Base-by-base conservation (phyloP, 306 rosid genomes). In the Gynostemma pentaphyllum region DNA sequence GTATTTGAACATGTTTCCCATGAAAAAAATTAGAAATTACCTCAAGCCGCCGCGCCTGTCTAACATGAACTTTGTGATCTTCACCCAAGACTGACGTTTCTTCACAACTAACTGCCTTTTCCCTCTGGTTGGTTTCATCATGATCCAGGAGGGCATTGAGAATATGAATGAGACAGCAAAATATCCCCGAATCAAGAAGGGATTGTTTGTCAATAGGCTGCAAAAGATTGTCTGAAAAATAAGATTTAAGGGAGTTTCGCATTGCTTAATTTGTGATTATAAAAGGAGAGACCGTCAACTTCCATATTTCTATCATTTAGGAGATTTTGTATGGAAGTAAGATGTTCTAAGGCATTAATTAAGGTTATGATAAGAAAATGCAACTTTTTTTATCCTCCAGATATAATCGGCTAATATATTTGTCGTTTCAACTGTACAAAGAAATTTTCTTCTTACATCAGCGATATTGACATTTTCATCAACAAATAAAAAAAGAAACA, bases 161-260 rank as follows among this genome's bases (percentile, higher is more conserved):
- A 71, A 87, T 83, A 68, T 81, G 82, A 72, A 94, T 85, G 85
- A 94, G 99, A 77, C 99, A 94, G 81, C 99, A 84, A 55, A 94
- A 86, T 76, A 94, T 89, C 60, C 99, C 99, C 59, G 99, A 94
- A 81, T 89, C 99, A 37, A 94, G 99, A 76, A 94, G 91, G 73
- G 95, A 94, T 78, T 89, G 95, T 70, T 94, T 94, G 83, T 89
- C 99, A 62, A 86, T 76, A 56, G 97, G 97, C 99, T 94, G 94
- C 81, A 79, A 74, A 45, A 66, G 61, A 49, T 68, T 41, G 57
- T 68, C 21, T 29, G 23, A 21, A 26, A 68, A 26, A 23, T 47
- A 53, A 45, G 57, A 45, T 62, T 24, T 24, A n/a, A 64, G 11
- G 41, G 29, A 28, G 61, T 2, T 1, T 36, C 23, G 15, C 13